Evolutionary conservation across 2,329 filamentous ascomycete genomes (phyloP).

Genomic region (Podosphaera fusca): DNA sequence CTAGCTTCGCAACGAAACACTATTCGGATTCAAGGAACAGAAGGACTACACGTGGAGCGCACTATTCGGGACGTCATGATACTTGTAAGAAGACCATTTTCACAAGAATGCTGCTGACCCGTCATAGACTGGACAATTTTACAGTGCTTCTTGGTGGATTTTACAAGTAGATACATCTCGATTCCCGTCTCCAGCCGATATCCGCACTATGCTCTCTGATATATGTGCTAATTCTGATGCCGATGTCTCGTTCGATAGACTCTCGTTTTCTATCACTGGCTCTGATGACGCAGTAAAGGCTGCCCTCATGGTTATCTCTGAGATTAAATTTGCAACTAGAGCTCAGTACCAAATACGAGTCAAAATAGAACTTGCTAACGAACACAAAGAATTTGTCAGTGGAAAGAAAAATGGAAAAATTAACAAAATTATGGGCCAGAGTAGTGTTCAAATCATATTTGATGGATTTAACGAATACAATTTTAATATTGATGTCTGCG

Average conservation of each 20-base stretch:
- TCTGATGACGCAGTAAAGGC: constrained; percentile 92
- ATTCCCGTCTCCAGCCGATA: constrained; percentile 40
- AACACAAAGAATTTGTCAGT: constrained; percentile 98
- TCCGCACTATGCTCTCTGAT: constrained; percentile 77
- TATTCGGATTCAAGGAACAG: constrained; percentile 76
- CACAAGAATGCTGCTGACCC: constrained; percentile 9
- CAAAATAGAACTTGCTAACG: constrained; percentile 95
- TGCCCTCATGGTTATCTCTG: constrained; percentile 81
- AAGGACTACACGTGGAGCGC: constrained; percentile 82
- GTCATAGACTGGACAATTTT: constrained; percentile 73
- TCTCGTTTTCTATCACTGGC: constrained; percentile 81
- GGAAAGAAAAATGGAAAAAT: constrained; percentile 99
- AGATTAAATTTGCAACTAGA: constrained; percentile 70
- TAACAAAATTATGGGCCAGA: constrained; percentile 99
- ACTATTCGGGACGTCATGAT: constrained; percentile 93
- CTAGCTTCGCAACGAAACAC: constrained; percentile 66
- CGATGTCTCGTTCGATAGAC: constrained; percentile 82
- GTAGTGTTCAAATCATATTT: constrained; percentile 97
- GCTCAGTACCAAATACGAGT: constrained; percentile 84
- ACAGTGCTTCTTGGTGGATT: constrained; percentile 90
- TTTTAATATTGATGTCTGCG: constrained; percentile 97
- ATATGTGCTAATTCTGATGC: constrained; percentile 93
- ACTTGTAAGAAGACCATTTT: constrained; percentile 33
- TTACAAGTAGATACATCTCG: constrained; percentile 47
- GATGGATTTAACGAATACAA: constrained; percentile 99